These are phyloP conservation scores for Orbilia blumenaviensis DNA, from an alignment of 2,329 filamentous ascomycete genomes.

Conservation along the genomic window DNA sequence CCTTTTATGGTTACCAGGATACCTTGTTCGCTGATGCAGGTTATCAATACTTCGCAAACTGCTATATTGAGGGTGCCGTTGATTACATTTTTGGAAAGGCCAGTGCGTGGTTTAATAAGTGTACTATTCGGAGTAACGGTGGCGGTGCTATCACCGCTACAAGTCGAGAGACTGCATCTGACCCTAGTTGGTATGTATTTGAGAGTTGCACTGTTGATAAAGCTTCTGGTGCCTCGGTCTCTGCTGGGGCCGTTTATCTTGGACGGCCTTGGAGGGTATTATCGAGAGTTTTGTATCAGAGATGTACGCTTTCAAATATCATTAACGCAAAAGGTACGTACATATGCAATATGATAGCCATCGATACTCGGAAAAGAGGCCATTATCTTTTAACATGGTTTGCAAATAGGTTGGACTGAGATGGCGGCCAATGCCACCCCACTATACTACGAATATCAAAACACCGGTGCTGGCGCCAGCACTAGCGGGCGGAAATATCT, in stretches of 20 bases:
- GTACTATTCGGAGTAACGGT: conserved; percentile 58
- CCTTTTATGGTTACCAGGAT: conserved; percentile 65
- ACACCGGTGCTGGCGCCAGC: conserved; percentile 1
- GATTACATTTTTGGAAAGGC: conserved; percentile 64
- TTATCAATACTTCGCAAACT: conserved; percentile 64
- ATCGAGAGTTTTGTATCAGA: conserved; percentile 65
- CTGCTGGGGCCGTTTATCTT: conserved; percentile 63
- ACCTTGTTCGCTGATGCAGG: conserved; percentile 64
- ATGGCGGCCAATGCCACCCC: conserved; percentile 18
- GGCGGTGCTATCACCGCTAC: conserved; percentile 60
- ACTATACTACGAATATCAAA: conserved; percentile 15
- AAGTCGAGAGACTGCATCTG: conserved; percentile 61
- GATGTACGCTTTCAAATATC: conserved; percentile 7
- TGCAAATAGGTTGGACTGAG: conserved; percentile 5
- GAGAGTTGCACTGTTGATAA: conserved; percentile 63
- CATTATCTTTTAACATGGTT: too few species aligned
- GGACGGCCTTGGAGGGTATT: conserved; percentile 65
- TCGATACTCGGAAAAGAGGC: neutral
- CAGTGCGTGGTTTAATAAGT: conserved; percentile 59
- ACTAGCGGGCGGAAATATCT: conserved; percentile 5
- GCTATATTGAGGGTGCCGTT: conserved; percentile 64
- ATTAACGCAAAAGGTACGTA: neutral
- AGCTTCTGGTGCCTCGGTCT: conserved; percentile 61
- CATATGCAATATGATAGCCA: neutral
- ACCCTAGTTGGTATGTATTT: conserved; percentile 64